Base-by-base conservation (phyloP, 371 early-diverging fungal genomes). In the Actinomortierella wolfii region DNA sequence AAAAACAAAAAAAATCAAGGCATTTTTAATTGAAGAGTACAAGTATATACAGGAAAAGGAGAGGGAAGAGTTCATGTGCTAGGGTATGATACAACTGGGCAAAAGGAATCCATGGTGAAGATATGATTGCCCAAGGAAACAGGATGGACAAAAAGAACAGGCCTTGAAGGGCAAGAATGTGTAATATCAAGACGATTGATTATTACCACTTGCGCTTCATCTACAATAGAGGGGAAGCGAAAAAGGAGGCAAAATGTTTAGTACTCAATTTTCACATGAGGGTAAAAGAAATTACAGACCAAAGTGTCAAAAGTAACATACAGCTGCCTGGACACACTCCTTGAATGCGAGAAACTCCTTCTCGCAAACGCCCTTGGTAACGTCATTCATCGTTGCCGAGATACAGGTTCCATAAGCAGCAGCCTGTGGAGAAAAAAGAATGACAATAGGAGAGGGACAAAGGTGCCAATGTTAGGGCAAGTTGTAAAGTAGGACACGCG, bases 331-430 rank as follows among this genome's bases (percentile, higher is more conserved):
- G 29, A 86, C 83, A 73, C 87, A 86, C 11, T 78, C 76, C 53
- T 84, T 84, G 61, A 86, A 86, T 24, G 82, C 82, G 25, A 76
- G 58, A 53, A 86, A 86, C 74, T 86, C 84, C 56, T 81, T 82
- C 17, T 76, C 78, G 49, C 87, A 86, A 59, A 83, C 74, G 41
- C 83, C 84, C 53, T 81, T 81, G 46, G 79, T 82, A 3, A 81
- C 80, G 54, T 85, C 85, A 54, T 79, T 77, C 62, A 83, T 83
- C 26, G 64, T 80, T 14, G 74, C 56, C 21, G 83, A 73, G 55
- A 86, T 76, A 48, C 87, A 86, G 45, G 81, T 64, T n/a, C 87
- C 87, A 54, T 86, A 86, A 21, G 79, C 79, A 5, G 81, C 61
- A 2, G 84, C 76, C 68, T 75, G 28, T 28, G 2, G 2, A 59